phyloP scores from a whole-genome alignment of 257 asterid species.

The Lycium barbarum region DNA sequence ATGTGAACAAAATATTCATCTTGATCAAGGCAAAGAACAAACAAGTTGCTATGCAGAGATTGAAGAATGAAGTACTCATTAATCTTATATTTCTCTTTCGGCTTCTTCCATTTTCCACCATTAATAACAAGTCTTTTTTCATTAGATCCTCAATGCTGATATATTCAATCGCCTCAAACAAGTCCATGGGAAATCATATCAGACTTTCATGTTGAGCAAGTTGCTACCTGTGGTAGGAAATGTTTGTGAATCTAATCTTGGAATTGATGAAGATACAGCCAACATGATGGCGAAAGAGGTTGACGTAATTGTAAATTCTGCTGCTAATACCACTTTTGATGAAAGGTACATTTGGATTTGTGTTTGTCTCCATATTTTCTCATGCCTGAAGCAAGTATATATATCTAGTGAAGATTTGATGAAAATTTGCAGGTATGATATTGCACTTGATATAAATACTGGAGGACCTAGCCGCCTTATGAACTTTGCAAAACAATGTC shows the following conservation, averaged over 20 bases:
- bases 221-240: conserved; percentile 83
- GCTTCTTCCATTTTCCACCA: background rate
- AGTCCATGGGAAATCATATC: conserved; percentile 77
- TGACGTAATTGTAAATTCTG: conserved; percentile 81
- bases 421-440: conserved; percentile 70
- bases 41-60: conserved; percentile 70
- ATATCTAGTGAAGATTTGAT: background rate
- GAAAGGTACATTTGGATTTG: conserved; percentile 61
- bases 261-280: conserved; percentile 67
- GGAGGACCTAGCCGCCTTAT: conserved; percentile 79
- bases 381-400: background rate
- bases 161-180: conserved; percentile 80
- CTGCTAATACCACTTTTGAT: conserved; percentile 90
- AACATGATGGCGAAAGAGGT: conserved; percentile 60
- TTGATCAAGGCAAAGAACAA: conserved; percentile 81
- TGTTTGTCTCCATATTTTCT: background rate
- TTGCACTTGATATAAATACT: conserved; percentile 85
- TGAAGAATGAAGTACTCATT: conserved; percentile 73
- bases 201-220: conserved; percentile 81
- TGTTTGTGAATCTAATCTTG: conserved; percentile 73
- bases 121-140: background rate
- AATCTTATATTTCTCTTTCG: background rate
- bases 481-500: conserved; percentile 78
- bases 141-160: conserved; percentile 68
- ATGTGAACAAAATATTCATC: conserved; percentile 72